phyloP scores from a whole-genome alignment of 2,329 filamentous ascomycete species.

The Pseudopithomyces maydicus region DNA sequence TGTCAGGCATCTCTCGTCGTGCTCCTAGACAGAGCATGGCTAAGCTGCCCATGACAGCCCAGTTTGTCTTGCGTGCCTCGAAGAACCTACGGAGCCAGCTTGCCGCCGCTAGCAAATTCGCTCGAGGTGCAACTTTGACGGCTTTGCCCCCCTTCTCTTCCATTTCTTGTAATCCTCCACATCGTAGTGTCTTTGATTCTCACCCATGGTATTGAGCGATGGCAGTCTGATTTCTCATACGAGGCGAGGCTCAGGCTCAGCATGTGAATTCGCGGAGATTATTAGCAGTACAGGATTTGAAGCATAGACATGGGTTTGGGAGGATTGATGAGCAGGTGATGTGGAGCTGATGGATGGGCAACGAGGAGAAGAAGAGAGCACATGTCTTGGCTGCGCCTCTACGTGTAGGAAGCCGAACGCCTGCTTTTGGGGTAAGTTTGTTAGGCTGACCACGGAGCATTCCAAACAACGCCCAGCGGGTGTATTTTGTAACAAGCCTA shows the following conservation, averaged over 20 bases:
- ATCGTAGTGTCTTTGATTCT: conserved; percentile 27
- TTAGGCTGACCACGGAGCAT: conserved; percentile 5
- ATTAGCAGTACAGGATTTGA: not conserved
- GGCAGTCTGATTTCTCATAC: not conserved
- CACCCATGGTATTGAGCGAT: conserved; percentile 21
- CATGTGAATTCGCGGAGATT: not conserved
- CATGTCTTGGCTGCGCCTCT: not conserved
- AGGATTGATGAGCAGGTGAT: not conserved
- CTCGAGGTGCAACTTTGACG: conserved; percentile 23
- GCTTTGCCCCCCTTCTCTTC: conserved; percentile 23
- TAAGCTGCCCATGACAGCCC: conserved; percentile 36
- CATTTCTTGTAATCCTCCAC: conserved; percentile 29
- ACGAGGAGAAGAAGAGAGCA: not conserved
- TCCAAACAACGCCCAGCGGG: not conserved
- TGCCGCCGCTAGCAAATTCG: conserved; percentile 36
- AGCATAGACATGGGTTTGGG: not conserved
- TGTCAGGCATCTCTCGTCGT: conserved; percentile 33
- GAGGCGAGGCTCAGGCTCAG: not conserved
- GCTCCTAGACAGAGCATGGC: conserved; percentile 40
- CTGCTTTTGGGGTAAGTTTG: not conserved
- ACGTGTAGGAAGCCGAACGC: not conserved
- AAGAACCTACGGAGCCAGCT: conserved; percentile 33
- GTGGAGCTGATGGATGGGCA: not conserved
- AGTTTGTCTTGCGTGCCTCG: conserved; percentile 38
- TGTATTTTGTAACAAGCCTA: not conserved